Percentiles rank a stretch among this genome's conserved stretches.
Conservation (phyloP, 1,139 yeast species). For the Candida sanyaensis region DNA sequence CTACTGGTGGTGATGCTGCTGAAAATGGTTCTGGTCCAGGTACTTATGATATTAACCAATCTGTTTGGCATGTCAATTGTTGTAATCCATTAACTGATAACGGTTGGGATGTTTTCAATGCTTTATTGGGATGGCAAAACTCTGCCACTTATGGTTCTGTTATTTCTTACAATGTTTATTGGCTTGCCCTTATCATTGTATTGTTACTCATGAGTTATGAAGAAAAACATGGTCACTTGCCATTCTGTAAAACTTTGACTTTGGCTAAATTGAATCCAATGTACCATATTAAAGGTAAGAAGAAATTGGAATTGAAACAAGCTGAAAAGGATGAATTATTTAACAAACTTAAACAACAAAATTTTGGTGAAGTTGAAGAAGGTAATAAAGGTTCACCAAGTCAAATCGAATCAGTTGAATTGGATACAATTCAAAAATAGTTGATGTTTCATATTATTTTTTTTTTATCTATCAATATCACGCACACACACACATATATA, state of each 20-base stretch:
- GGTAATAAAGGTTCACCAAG: constrained; percentile 5
- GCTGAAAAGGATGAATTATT: constrained; percentile 59
- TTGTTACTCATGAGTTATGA: constrained; percentile 66
- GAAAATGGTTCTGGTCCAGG: constrained; percentile 93
- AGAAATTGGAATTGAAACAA: constrained; percentile 57
- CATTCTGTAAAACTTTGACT: constrained; percentile 48
- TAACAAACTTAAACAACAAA: constrained; percentile 21
- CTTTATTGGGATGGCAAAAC: constrained; percentile 36
- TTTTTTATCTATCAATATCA: background rate
- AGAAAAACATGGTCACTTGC: constrained; percentile 55
- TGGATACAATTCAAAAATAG: background rate
- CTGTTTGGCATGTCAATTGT: constrained; percentile 94
- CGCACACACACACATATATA: background rate
- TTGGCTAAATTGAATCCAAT: constrained; percentile 66
- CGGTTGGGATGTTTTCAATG: constrained; percentile 91
- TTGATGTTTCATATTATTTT: too few species aligned
- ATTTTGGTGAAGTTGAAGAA: constrained; percentile 9
- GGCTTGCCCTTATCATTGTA: constrained; percentile 62
- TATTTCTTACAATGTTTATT: constrained; percentile 78
- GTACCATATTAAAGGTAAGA: constrained; percentile 68
- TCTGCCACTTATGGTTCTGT: constrained; percentile 86
- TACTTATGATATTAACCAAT: constrained; percentile 70
- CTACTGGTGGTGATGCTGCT: constrained; percentile 86
- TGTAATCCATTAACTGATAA: constrained; percentile 87
- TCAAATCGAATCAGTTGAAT: constrained; percentile 4